These are phyloP conservation scores for Heliosperma pusillum DNA, from an alignment of 148 eudicot genomes.

Conservation along the genomic window DNA sequence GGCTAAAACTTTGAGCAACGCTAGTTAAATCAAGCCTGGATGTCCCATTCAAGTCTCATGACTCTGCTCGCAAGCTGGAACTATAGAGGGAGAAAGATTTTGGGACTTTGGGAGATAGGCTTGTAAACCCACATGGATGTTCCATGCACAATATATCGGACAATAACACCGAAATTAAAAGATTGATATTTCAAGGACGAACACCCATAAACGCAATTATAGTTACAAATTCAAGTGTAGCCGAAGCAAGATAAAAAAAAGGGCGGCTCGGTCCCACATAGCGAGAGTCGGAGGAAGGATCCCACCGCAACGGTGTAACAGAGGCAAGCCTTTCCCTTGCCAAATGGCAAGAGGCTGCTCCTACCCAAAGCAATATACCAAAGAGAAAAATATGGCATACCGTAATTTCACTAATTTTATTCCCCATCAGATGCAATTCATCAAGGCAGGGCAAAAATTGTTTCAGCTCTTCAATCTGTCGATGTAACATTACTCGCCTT, in stretches of 20 bases:
- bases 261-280: too few relatives aligned
- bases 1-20: neutral
- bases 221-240: neutral
- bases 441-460: conserved; percentile 54
- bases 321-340: too few relatives aligned
- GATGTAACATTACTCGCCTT: conserved; percentile 15
- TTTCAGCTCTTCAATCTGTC: conserved; percentile 72
- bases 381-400: conserved; percentile 30
- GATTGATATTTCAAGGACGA: neutral
- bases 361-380: neutral
- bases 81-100: neutral
- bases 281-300: too few relatives aligned
- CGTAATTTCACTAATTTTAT: conserved; percentile 55
- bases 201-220: neutral
- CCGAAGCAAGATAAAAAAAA: neutral
- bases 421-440: conserved; percentile 92
- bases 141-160: neutral
- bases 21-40: neutral
- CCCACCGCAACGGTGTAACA: too few relatives aligned
- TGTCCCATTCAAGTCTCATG: neutral
- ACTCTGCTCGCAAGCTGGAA: neutral
- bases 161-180: neutral
- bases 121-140: neutral
- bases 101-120: neutral
- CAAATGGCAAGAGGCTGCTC: too few relatives aligned